These are phyloP conservation scores for Penicillium fuscoglaucum DNA, from an alignment of 2,329 filamentous ascomycete species.

Conservation along the genomic window DNA sequence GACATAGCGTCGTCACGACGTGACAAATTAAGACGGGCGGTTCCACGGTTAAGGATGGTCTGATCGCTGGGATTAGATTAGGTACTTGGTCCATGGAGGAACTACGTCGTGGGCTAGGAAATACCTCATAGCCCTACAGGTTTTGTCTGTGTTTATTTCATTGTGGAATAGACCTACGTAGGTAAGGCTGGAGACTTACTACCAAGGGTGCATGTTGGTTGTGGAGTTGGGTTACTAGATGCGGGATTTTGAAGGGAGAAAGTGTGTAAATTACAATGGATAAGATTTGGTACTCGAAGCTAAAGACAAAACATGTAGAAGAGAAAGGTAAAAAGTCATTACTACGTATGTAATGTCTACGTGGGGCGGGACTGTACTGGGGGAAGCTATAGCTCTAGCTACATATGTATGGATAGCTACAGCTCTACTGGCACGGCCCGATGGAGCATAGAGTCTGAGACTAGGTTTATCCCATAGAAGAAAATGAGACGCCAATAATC, in stretches of 20 bases:
- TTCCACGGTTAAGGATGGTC: slow-evolving; percentile 1
- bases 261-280: background rate
- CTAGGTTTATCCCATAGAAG: background rate
- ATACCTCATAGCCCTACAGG: background rate
- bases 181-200: background rate
- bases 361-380: background rate
- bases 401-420: background rate
- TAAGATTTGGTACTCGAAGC: background rate
- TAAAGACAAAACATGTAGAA: background rate
- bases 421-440: background rate
- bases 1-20: background rate
- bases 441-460: background rate
- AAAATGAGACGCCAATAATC: background rate
- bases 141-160: background rate
- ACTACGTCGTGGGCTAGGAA: background rate
- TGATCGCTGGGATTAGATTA: background rate
- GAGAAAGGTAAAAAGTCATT: background rate
- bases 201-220: background rate
- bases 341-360: background rate
- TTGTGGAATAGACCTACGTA: background rate
- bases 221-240: background rate
- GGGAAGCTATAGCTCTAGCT: background rate
- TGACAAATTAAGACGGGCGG: background rate
- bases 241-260: background rate
- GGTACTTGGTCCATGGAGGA: background rate